Evolutionary conservation across 2,329 filamentous ascomycete species (phyloP).

Genomic region (Anthostomella pinea): DNA sequence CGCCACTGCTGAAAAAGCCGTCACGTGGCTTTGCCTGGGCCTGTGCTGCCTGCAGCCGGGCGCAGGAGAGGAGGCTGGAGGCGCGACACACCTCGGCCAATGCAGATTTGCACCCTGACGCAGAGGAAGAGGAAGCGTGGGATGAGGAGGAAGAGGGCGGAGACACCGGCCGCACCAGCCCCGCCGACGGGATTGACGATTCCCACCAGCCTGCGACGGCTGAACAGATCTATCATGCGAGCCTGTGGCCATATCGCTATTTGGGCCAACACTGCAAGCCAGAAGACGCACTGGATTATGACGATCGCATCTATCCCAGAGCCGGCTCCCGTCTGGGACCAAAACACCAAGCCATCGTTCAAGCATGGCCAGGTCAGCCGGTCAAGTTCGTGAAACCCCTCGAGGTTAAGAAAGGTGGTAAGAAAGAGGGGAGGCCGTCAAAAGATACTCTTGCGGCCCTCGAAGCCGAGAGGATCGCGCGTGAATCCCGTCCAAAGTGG

Average conservation of each 20-base stretch:
- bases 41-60: constrained; percentile 90
- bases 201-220: constrained; percentile 62
- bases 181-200: constrained; percentile 57
- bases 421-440: constrained; percentile 72
- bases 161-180: constrained; percentile 62
- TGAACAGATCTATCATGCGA: constrained; percentile 88
- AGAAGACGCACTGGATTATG: constrained; percentile 93
- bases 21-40: constrained; percentile 98
- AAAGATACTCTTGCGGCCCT: constrained; percentile 78
- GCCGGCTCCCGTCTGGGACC: constrained; percentile 90
- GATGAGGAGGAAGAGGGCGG: constrained; percentile 71
- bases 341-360: constrained; percentile 83
- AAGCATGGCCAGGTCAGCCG: constrained; percentile 79
- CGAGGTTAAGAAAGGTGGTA: constrained; percentile 79
- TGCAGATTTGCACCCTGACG: constrained; percentile 64
- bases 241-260: constrained; percentile 95
- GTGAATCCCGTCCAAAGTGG: constrained; percentile 86
- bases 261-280: constrained; percentile 92
- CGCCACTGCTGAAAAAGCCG: constrained; percentile 89
- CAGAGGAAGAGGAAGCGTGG: constrained; percentile 60
- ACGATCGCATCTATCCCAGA: constrained; percentile 94
- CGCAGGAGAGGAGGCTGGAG: constrained; percentile 90
- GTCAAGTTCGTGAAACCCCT: constrained; percentile 88
- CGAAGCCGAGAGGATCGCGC: constrained; percentile 76
- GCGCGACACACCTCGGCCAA: constrained; percentile 80